Percentiles rank a stretch among this genome's conserved stretches.
These are phyloP conservation scores for Trichosporon sp. DNA, from an alignment of 1,284 basidiomycete genomes.

Conservation along the genomic window DNA sequence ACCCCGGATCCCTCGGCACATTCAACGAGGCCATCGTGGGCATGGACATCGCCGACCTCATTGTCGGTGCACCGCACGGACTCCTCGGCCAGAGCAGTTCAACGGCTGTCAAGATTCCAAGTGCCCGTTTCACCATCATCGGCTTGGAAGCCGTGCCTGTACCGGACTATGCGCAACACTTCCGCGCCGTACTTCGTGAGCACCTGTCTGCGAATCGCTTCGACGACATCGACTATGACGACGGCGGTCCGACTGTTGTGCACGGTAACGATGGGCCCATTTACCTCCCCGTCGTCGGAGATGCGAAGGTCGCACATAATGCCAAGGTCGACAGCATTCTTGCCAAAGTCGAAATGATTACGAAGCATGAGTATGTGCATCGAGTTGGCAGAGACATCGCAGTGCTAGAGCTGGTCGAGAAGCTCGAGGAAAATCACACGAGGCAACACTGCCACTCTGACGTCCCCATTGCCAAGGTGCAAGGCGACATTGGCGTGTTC, in stretches of 20 bases:
- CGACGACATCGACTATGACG: neutral
- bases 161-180: neutral
- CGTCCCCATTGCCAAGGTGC: neutral
- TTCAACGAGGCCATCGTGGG: neutral
- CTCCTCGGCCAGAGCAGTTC: neutral
- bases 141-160: neutral
- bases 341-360: neutral
- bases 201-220: neutral
- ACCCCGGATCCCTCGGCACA: neutral
- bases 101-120: neutral
- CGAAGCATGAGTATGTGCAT: neutral
- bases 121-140: neutral
- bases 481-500: neutral
- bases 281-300: neutral
- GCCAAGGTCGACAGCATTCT: neutral
- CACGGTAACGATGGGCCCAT: neutral
- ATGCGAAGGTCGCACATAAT: neutral
- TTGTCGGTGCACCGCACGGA: neutral
- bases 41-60: neutral
- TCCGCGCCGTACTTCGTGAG: neutral
- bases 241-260: neutral
- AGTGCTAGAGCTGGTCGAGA: neutral
- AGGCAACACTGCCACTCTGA: neutral
- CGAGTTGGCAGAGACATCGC: neutral
- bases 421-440: neutral